Percentiles rank a stretch among this genome's conserved stretches.
phyloP scores from a whole-genome alignment of 208 protist genomes.

The Crithidia bombi region DNA sequence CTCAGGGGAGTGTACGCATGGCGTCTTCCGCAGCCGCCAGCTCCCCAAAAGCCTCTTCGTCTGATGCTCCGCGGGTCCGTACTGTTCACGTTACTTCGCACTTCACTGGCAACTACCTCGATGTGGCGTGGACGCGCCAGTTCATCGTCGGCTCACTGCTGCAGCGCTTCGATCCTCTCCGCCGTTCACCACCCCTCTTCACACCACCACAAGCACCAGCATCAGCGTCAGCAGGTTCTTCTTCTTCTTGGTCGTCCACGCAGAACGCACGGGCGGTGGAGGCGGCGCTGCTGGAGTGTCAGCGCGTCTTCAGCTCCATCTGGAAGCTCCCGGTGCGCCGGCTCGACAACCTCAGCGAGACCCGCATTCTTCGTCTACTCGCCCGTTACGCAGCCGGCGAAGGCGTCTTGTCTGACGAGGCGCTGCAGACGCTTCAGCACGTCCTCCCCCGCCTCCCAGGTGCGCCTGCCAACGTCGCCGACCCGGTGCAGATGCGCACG shows the following conservation, averaged over 20 bases:
- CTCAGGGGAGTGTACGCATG: neutral
- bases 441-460: slow-evolving; percentile 59
- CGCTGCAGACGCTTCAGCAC: slow-evolving; percentile 52
- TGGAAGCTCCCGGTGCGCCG: slow-evolving; percentile 69
- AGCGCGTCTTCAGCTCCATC: slow-evolving; percentile 55
- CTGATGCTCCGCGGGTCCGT: neutral
- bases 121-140: slow-evolving; percentile 66
- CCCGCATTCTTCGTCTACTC: slow-evolving; percentile 75
- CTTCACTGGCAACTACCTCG: slow-evolving; percentile 71
- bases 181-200: neutral
- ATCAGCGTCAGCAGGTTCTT: neutral
- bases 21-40: neutral
- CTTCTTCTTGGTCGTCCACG: neutral
- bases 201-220: neutral
- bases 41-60: neutral
- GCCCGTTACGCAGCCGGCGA: slow-evolving; percentile 78
- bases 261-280: slow-evolving; percentile 31
- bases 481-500: slow-evolving; percentile 60
- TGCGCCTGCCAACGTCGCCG: slow-evolving; percentile 42
- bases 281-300: slow-evolving; percentile 56
- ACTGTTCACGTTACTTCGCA: slow-evolving; percentile 30
- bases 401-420: slow-evolving; percentile 60
- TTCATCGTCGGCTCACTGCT: slow-evolving; percentile 85
- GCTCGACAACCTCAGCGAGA: slow-evolving; percentile 70
- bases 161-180: slow-evolving; percentile 61